Evolutionary conservation across 2,329 filamentous ascomycete genomes (phyloP), one percentile per base, ranked within the genome.

Genomic region (Zasmidium cellare): DNA sequence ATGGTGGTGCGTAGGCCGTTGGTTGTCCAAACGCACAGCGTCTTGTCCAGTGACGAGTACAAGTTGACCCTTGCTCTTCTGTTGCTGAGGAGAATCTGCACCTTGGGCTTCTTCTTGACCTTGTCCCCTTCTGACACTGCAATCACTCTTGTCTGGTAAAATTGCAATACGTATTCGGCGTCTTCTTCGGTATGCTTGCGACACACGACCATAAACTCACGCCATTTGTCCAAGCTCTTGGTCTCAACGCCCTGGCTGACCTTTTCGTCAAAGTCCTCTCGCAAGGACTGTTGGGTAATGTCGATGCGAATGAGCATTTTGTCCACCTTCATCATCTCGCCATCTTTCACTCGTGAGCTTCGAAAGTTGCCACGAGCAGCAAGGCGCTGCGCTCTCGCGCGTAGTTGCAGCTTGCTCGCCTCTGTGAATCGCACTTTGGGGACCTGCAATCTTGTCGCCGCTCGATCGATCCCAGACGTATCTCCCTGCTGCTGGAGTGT

Each of bases 281-380:
- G 81, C 2, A 80, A 57, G n/a, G 74, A 75, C 61, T 80, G 78
- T 44, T 77, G 66, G 44, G 77, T 77, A 55, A 73, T 67, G 64
- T 87, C 86, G 22, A 87, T 79, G 20, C 84, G 79, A 19, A 88
- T 82, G 20, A 89, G 79, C 86, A 89, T 89, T 58, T 82, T 84
- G 67, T 88, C 85, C 72, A 86, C 85, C 71, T 87, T 87, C 57
- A 88, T 76, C 52, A 88, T 83, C 60, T 87, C 81, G 3, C 86
- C 86, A 63, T 85, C 80, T 51, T 76, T 75, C 46, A 76, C 68
- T 59, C 74, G 76, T 53, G 71, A 63, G 44, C 59, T 66, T 23
- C 61, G 61, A 12, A 72, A 61, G 23, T 45, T 63, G 28, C 69
- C 68, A 45, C 57, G 59, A 16, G 65, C 65, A 9, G 69, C 69